Base-by-base conservation (phyloP, 371 early-diverging fungal genomes). In the Funneliformis caledonium region DNA sequence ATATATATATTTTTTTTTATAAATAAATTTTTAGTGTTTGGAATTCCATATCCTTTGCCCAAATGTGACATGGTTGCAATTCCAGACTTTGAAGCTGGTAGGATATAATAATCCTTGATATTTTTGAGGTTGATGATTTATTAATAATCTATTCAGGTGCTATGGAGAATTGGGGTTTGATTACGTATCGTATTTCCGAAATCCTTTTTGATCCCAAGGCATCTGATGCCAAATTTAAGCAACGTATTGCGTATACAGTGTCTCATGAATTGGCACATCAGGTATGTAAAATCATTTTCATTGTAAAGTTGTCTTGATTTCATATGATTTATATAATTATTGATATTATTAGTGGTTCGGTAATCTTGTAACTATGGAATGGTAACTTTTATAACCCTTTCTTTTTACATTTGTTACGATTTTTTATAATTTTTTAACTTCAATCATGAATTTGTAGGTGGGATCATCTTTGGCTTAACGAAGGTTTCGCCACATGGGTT, bases 401-500 rank as follows among this genome's bases (percentile, higher is more conserved):
- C 31, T n/a, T 56, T 26, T n/a, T n/a, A n/a, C 7, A 37, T 7
- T 43, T n/a, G 22, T 0, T 16, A 11, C 19, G 19, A 7, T 56
- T 56, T 19, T 56, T 19, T 16, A 56, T 19, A 19, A 60, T 0
- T 61, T n/a, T 78, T n/a, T 6, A 14, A n/a, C 22, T 37, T 76
- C 56, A 10, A 62, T 22, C n/a, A 69, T 76, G 2, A 37, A 45
- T 50, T 77, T 72, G 12, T 47, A 83, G 95, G 96, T 98, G 97
- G 98, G 88, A 89, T 80, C 94, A 97, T 81, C 89, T 98, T 52
- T 98, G 97, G 97, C 90, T 99, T 60, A 97, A 98, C 87, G 99
- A 99, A 87, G 98, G 98, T 22, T 99, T 97, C 87, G 99, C 98
- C 14, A 97, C 97, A 1, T 97, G 95, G 89, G 94, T 96, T 16